Evolutionary conservation across 257 asterid genomes (phyloP).

Genomic region (Solanum paucissectum): DNA sequence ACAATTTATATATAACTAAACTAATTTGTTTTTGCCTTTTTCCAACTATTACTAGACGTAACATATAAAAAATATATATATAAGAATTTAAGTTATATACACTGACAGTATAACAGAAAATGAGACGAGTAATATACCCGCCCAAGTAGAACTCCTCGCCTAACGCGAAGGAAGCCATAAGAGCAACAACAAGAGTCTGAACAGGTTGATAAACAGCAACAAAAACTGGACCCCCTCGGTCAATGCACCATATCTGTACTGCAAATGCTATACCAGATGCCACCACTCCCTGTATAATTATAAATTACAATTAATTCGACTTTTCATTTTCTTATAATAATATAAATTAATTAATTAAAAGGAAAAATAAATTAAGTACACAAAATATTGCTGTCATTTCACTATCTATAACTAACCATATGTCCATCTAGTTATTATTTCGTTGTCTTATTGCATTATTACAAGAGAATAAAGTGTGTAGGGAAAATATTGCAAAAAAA

Average conservation of each 20-base stretch:
- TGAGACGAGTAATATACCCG: slow-evolving; percentile 35
- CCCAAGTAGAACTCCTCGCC: slow-evolving; percentile 90
- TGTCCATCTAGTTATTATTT: neutral
- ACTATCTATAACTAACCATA: slow-evolving; percentile 11
- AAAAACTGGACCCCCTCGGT: slow-evolving; percentile 96
- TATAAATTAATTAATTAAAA: neutral
- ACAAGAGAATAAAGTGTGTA: neutral
- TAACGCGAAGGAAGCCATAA: slow-evolving; percentile 61
- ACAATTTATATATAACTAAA: neutral
- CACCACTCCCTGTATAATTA: slow-evolving; percentile 71
- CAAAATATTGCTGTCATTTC: slow-evolving; percentile 6
- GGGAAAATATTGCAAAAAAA: neutral
- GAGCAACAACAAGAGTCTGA: slow-evolving; percentile 95
- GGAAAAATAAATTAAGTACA: neutral
- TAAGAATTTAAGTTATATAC: neutral
- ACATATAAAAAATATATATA: neutral
- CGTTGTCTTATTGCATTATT: neutral
- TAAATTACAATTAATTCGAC: neutral
- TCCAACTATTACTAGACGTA: neutral
- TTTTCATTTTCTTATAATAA: neutral
- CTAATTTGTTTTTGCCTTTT: neutral
- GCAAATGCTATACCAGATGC: slow-evolving; percentile 99
- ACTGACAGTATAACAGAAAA: neutral
- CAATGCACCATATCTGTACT: slow-evolving; percentile 99
- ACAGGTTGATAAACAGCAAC: slow-evolving; percentile 99